Evolutionary conservation across 805 yeast species (phyloP).

Genomic region (Sugiyamaella valdiviana): DNA sequence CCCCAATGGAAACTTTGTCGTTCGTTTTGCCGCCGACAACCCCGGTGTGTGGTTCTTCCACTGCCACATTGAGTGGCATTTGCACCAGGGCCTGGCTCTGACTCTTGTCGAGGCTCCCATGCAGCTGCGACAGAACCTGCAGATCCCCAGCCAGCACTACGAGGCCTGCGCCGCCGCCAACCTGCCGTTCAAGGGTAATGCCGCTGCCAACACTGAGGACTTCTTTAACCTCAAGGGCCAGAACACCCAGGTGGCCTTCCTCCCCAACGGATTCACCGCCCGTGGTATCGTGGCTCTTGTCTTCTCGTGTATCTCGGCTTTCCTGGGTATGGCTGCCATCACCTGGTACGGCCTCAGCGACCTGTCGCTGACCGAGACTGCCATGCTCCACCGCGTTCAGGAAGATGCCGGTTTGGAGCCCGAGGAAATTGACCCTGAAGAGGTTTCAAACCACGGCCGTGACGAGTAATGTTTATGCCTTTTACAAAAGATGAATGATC

Average conservation of each 20-base stretch:
- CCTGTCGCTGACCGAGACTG: slow-evolving; percentile 58
- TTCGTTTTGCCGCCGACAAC: slow-evolving; percentile 85
- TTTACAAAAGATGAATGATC: neutral
- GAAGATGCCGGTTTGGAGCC: slow-evolving; percentile 41
- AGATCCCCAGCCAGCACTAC: slow-evolving; percentile 54
- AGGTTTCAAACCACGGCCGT: slow-evolving; percentile 18
- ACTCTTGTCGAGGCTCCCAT: slow-evolving; percentile 78
- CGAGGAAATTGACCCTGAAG: slow-evolving; percentile 33
- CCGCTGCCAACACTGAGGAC: slow-evolving; percentile 74
- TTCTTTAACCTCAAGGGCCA: slow-evolving; percentile 63
- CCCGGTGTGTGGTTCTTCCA: slow-evolving; percentile 99
- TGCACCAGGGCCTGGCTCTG: slow-evolving; percentile 87
- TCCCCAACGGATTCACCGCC: slow-evolving; percentile 90
- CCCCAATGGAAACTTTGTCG: slow-evolving; percentile 78
- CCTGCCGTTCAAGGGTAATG: slow-evolving; percentile 64
- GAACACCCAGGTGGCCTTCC: slow-evolving; percentile 54
- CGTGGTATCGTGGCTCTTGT: slow-evolving; percentile 92
- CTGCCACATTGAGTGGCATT: slow-evolving; percentile 98
- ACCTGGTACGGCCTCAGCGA: slow-evolving; percentile 83
- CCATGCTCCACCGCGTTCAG: slow-evolving; percentile 46
- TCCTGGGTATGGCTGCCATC: slow-evolving; percentile 72
- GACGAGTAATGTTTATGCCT: slow-evolving; percentile 1
- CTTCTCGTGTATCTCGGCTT: slow-evolving; percentile 81
- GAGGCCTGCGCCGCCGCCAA: slow-evolving; percentile 54
- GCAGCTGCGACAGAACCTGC: slow-evolving; percentile 48